Evolutionary conservation across 2,329 filamentous ascomycete species (phyloP).

Genomic region (Xylariaceae sp.): DNA sequence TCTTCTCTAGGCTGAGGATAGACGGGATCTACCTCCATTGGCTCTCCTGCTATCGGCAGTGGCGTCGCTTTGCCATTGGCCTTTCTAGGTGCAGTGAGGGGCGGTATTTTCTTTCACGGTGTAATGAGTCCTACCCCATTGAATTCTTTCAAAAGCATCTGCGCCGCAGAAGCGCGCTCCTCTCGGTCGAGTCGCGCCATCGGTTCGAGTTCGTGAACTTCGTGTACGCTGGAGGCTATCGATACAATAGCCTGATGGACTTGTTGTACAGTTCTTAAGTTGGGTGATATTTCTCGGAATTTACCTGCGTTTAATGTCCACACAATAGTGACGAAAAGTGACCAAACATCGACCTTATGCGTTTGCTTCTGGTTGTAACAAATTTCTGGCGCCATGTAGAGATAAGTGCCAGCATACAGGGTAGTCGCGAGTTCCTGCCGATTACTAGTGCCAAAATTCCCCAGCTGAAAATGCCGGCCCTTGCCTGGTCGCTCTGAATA

Average conservation of each 20-base stretch:
- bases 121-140: constrained; percentile 1
- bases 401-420: neutral
- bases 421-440: too few relatives aligned
- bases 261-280: neutral
- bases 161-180: constrained; percentile 15
- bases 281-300: neutral
- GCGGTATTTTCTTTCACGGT: too few relatives aligned
- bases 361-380: neutral
- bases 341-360: neutral
- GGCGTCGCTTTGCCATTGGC: too few relatives aligned
- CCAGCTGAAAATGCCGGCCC: constrained; percentile 8
- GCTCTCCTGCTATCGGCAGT: too few relatives aligned
- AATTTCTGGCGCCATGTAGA: constrained; percentile 21
- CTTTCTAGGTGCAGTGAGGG: too few relatives aligned
- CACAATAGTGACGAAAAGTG: neutral
- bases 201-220: neutral
- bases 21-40: too few relatives aligned
- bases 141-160: constrained; percentile 16
- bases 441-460: constrained; percentile 11
- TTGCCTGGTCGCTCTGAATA: constrained; percentile 4
- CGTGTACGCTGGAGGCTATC: neutral
- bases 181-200: constrained; percentile 5
- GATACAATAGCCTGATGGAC: neutral
- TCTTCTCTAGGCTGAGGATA: too few relatives aligned
- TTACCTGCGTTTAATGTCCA: neutral